phyloP scores from a whole-genome alignment of 768 basidiomycete species.

The Royoungia palumana region DNA sequence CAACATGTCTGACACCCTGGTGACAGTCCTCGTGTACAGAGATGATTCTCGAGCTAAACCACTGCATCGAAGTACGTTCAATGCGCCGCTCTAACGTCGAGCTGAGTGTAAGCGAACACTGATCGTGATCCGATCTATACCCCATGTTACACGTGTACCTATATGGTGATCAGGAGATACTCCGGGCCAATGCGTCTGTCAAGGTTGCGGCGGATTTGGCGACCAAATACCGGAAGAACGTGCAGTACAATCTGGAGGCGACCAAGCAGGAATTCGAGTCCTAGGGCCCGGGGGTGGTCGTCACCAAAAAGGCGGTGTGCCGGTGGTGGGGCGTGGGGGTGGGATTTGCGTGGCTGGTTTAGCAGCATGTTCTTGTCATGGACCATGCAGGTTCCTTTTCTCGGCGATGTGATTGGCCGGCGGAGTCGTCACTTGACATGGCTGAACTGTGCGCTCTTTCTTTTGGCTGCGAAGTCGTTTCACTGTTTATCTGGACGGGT shows the following conservation, averaged over 20 bases:
- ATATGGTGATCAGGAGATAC: slow-evolving; percentile 58
- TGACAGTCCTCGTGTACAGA: slow-evolving; percentile 88
- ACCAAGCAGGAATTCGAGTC: slow-evolving; percentile 39
- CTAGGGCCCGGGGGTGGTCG: neutral
- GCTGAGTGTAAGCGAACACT: no score
- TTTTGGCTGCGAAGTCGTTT: no score
- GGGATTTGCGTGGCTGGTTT: neutral
- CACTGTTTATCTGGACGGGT: no score
- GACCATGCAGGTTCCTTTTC: no score
- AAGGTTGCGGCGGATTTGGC: slow-evolving; percentile 81
- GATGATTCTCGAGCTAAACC: slow-evolving; percentile 83
- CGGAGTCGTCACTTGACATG: no score
- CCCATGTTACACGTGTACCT: neutral
- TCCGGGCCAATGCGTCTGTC: slow-evolving; percentile 72
- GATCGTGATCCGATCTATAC: neutral
- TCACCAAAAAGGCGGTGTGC: no score
- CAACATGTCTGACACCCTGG: neutral
- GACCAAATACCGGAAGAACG: slow-evolving; percentile 88
- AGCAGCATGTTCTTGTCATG: no score
- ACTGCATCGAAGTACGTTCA: slow-evolving; percentile 70
- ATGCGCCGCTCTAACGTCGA: no score
- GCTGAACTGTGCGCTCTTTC: no score
- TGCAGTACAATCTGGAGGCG: slow-evolving; percentile 85
- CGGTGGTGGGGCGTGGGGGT: neutral
- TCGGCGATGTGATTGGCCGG: no score